Evolutionary conservation across 2,329 filamentous ascomycete species (phyloP).

Genomic region (Aspergillus sp.): DNA sequence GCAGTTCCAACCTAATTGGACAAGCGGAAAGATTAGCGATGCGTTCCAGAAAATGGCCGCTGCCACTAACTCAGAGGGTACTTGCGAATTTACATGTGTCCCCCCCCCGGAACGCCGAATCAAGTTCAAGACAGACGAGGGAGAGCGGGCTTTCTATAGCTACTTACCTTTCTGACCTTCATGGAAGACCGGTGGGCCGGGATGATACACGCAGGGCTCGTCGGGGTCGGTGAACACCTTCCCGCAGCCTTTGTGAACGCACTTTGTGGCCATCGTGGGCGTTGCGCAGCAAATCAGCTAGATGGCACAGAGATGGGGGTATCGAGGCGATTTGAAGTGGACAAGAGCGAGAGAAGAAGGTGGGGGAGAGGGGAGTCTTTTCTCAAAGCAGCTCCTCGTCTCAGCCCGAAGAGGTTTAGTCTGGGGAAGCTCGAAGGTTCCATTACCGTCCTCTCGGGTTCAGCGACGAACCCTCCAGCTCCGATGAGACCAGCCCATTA

Average conservation of each 20-base stretch:
- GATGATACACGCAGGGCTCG: slow-evolving; percentile 88
- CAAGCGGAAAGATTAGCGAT: slow-evolving; percentile 2
- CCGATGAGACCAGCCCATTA: too few species aligned
- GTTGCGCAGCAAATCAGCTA: background rate
- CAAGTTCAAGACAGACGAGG: slow-evolving; percentile 19
- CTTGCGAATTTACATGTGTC: slow-evolving; percentile 3
- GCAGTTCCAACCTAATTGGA: slow-evolving; percentile 84
- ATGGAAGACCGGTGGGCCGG: slow-evolving; percentile 90
- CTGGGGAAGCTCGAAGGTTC: slow-evolving; percentile 42
- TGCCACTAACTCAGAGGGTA: slow-evolving; percentile 11
- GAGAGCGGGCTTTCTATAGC: background rate
- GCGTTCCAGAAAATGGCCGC: background rate
- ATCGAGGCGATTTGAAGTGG: background rate
- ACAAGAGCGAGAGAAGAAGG: background rate
- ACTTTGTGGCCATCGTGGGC: slow-evolving; percentile 59
- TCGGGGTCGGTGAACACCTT: slow-evolving; percentile 80
- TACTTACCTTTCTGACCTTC: slow-evolving; percentile 93
- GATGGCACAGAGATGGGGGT: background rate
- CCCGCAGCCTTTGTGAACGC: slow-evolving; percentile 93
- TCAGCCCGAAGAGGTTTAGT: slow-evolving; percentile 34
- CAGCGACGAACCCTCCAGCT: too few species aligned
- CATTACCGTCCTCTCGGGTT: slow-evolving; percentile 22
- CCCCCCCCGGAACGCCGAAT: background rate
- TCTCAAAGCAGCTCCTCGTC: slow-evolving; percentile 9
- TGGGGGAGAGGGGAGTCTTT: slow-evolving; percentile 8